Percentiles rank a stretch among this genome's conserved stretches.
Conservation (phyloP, 1,139 yeast species). For the Lodderomyces metapsilosis region DNA sequence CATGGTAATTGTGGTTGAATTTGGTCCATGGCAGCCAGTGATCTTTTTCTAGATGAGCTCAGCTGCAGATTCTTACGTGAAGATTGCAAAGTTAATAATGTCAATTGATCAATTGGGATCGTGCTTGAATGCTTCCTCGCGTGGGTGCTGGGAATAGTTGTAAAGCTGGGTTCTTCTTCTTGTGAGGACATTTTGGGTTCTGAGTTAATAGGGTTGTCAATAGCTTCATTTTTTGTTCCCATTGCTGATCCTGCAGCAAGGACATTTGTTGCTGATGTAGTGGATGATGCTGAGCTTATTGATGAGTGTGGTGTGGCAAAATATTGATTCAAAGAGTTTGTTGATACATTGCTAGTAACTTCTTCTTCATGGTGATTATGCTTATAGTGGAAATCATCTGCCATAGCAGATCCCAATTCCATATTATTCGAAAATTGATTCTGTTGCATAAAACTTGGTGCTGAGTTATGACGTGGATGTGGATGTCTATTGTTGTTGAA, state of each 20-base stretch:
- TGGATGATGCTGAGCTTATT: slow-evolving; percentile 10
- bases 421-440: neutral
- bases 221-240: neutral
- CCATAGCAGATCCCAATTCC: neutral
- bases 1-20: slow-evolving; percentile 5
- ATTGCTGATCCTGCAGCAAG: slow-evolving; percentile 4
- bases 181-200: no score
- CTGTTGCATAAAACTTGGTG: neutral
- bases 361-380: slow-evolving; percentile 7
- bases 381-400: slow-evolving; percentile 1
- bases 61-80: slow-evolving; percentile 10
- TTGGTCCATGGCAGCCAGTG: neutral
- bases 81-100: slow-evolving; percentile 24
- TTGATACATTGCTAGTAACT: slow-evolving; percentile 12
- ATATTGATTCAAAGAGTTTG: slow-evolving; percentile 14
- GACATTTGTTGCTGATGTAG: slow-evolving; percentile 8
- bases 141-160: no score
- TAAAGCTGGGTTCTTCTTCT: no score
- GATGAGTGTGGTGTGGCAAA: slow-evolving; percentile 11
- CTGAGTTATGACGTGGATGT: slow-evolving; percentile 1
- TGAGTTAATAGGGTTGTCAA: no score
- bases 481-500: neutral
- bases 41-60: slow-evolving; percentile 1
- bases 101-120: slow-evolving; percentile 31
- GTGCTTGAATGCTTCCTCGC: slow-evolving; percentile 14